phyloP scores from a whole-genome alignment of 768 basidiomycete genomes.

The Xanthoconium stramineum region DNA sequence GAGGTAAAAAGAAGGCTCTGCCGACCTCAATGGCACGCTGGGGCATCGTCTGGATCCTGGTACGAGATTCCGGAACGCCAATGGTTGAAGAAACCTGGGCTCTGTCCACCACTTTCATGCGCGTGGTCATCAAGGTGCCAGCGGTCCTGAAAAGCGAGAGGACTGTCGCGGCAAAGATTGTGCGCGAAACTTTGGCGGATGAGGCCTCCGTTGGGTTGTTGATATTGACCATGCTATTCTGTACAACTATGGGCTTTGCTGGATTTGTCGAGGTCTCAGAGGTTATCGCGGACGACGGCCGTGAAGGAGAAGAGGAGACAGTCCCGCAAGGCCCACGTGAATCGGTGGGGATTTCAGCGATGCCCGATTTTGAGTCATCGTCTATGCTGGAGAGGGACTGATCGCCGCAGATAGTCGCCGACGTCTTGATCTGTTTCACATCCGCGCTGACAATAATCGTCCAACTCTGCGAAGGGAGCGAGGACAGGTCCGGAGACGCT shows the following conservation, averaged over 20 bases:
- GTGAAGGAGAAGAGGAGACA: neutral
- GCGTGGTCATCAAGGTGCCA: neutral
- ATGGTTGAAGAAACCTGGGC: neutral
- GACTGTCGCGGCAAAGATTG: neutral
- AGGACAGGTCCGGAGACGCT: neutral
- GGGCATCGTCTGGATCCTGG: neutral
- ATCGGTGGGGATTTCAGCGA: neutral
- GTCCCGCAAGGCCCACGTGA: neutral
- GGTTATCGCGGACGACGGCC: neutral
- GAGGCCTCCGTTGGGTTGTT: neutral
- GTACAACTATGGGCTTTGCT: neutral
- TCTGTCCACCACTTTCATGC: neutral
- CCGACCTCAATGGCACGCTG: neutral
- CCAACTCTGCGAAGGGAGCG: conserved; percentile 8
- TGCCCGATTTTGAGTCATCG: too few relatives aligned
- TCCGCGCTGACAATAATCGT: neutral
- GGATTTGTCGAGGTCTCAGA: neutral
- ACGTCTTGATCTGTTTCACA: neutral
- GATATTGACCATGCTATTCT: neutral
- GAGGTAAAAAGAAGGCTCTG: neutral
- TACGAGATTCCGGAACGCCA: neutral
- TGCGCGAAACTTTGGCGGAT: neutral
- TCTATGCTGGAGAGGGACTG: too few relatives aligned
- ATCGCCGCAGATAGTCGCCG: neutral
- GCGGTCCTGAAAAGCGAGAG: neutral